Evolutionary conservation across 2,329 filamentous ascomycete species (phyloP).

Genomic region (Colletotrichum cuscutae): DNA sequence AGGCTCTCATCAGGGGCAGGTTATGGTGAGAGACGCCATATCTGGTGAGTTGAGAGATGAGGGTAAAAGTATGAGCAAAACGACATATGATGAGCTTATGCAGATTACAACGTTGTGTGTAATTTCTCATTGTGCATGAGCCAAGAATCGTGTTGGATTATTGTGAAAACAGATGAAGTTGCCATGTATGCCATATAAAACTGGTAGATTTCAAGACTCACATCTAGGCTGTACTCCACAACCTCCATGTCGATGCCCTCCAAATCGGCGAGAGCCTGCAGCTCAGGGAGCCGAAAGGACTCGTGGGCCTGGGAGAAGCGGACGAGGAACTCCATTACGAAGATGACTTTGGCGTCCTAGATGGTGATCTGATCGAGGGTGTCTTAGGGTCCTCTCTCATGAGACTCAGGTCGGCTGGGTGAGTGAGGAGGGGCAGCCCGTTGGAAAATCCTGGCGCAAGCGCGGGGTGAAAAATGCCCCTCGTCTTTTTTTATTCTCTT

Average conservation of each 20-base stretch:
- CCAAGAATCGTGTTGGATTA: no score
- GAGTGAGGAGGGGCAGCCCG: conserved; percentile 4
- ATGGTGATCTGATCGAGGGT: neutral
- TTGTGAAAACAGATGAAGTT: no score
- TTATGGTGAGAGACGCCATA: neutral
- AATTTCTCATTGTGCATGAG: no score
- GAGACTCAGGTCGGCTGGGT: neutral
- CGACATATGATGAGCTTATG: no score
- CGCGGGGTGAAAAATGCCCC: conserved; percentile 32
- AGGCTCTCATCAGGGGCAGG: neutral
- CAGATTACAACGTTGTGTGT: no score
- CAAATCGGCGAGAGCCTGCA: conserved; percentile 80
- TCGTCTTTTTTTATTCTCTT: conserved; percentile 4
- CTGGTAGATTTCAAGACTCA: conserved; percentile 55
- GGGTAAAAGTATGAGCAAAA: no score
- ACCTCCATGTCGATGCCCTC: conserved; percentile 76
- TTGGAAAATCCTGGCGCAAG: conserved; percentile 5
- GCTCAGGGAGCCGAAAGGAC: conserved; percentile 87
- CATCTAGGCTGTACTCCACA: conserved; percentile 78
- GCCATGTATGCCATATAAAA: neutral
- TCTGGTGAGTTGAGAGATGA: neutral
- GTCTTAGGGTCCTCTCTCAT: neutral
- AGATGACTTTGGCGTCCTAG: no score
- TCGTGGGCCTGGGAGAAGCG: conserved; percentile 92
- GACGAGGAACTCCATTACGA: conserved; percentile 80